These are phyloP conservation scores for Xylaria polymorpha DNA, from an alignment of 2,329 filamentous ascomycete genomes.

Conservation along the genomic window DNA sequence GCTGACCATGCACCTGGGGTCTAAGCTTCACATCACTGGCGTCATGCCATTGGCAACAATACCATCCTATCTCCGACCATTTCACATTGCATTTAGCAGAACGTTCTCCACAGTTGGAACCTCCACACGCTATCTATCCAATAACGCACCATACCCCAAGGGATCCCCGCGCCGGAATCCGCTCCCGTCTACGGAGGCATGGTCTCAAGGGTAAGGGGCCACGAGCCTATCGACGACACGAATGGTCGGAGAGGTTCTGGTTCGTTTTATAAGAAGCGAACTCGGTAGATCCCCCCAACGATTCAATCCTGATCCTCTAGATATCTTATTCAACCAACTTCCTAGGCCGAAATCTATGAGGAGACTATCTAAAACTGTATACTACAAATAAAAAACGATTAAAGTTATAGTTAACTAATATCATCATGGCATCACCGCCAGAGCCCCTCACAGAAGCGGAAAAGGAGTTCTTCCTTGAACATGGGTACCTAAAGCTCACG, in stretches of 20 bases:
- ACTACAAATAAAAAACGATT: not conserved
- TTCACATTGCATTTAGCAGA: conserved; percentile 24
- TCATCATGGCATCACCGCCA: conserved; percentile 45
- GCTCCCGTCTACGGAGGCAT: conserved; percentile 21
- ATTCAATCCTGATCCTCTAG: not conserved
- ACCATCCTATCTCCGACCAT: not conserved
- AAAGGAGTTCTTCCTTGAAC: conserved; percentile 61
- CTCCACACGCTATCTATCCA: conserved; percentile 32
- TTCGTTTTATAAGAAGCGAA: conserved; percentile 17
- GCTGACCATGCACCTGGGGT: too few species aligned
- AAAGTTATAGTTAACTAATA: not conserved
- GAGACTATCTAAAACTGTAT: not conserved
- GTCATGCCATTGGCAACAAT: conserved; percentile 13
- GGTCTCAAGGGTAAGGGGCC: conserved; percentile 12
- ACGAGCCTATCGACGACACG: conserved; percentile 10
- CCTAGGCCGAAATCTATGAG: not conserved
- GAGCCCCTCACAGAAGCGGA: conserved; percentile 48
- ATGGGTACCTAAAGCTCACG: conserved; percentile 66
- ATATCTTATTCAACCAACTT: not conserved
- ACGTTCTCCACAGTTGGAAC: conserved; percentile 39
- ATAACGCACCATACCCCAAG: conserved; percentile 31
- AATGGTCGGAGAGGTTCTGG: not conserved
- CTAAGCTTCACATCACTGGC: not conserved
- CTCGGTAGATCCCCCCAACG: not conserved
- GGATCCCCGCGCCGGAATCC: conserved; percentile 31